phyloP scores from a whole-genome alignment of 306 rosid species.

The Vachellia collinsii region DNA sequence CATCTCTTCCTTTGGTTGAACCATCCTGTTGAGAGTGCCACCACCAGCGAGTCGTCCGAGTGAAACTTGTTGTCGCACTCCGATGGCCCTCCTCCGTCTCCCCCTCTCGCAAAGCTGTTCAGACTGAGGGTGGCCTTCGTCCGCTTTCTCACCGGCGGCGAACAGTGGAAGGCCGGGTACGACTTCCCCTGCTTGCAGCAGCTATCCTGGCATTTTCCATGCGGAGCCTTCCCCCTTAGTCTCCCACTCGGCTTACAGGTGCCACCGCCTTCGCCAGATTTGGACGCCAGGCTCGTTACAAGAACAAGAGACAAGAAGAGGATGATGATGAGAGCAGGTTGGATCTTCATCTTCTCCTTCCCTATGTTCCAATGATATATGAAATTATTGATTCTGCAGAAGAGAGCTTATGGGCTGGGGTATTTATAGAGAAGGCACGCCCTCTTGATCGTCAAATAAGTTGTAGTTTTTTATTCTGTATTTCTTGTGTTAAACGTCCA shows the following conservation, averaged over 20 bases:
- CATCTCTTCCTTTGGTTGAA: slow-evolving; percentile 48
- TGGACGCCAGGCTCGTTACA: background rate
- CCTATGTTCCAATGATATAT: background rate
- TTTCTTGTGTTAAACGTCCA: background rate
- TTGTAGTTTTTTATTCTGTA: background rate
- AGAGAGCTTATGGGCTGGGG: background rate
- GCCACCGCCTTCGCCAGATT: background rate
- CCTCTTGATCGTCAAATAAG: background rate
- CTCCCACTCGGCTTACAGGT: slow-evolving; percentile 29
- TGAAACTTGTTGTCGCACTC: slow-evolving; percentile 46
- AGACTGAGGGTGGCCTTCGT: slow-evolving; percentile 55
- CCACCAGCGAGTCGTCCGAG: slow-evolving; percentile 36
- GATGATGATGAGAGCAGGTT: background rate
- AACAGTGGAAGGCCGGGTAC: slow-evolving; percentile 40
- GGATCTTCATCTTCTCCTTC: slow-evolving; percentile 11
- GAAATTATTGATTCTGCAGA: background rate
- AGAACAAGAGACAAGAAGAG: slow-evolving; percentile 18
- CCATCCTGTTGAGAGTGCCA: slow-evolving; percentile 61
- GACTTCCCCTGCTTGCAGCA: slow-evolving; percentile 7
- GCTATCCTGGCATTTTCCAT: slow-evolving; percentile 33
- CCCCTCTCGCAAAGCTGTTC: slow-evolving; percentile 47
- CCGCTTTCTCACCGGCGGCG: slow-evolving; percentile 25
- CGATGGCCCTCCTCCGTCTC: slow-evolving; percentile 40
- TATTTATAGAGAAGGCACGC: slow-evolving; percentile 34
- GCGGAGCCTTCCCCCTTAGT: slow-evolving; percentile 33